Base-by-base conservation (phyloP, 169 alveolate genomes). In the Plasmodium vinckei region DNA sequence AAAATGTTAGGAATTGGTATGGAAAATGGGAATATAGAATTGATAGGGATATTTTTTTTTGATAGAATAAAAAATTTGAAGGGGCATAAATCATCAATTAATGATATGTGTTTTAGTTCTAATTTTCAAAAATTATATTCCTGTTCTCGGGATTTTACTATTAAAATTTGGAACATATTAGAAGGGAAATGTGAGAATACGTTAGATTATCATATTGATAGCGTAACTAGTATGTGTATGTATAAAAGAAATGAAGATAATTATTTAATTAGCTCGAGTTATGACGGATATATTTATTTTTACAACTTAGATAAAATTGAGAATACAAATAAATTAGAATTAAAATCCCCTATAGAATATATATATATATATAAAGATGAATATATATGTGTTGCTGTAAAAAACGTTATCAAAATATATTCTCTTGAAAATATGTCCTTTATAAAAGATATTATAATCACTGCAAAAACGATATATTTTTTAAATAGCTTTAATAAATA, bases 121-220 rank as follows among this genome's bases (percentile, higher is more conserved):
- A 65, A 86, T 86, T 86, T 86, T 69, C 56, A 70, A 60, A 25
- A 15, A 3, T 69, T 86, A 86, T 86, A 69, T 70, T 46, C 91
- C 25, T 86, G 91, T 57, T 86, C 91, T 27, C 56, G 91, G 15
- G 91, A 86, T 86, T 68, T 68, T 44, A 86, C 87, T 1, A 86
- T 86, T 13, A 86, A 86, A 57, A 86, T 69, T 23, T 86, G 91
- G 91, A 70, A 86, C 53, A 70, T 86, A 53, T 86, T 73, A 87
- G 68, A 70, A 59, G 87, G 75, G 2, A 27, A 9, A 13, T 86
- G 91, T 59, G 87, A 69, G 63, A 17, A 42, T 25, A 69, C 91
- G 13, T 21, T 86, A 46, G 75, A 86, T 49, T 86, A 86, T 63
- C 91, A 86, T 72, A 70, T 70, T 56, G 91, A 86, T 57, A 86